phyloP scores from a whole-genome alignment of 2,329 filamentous ascomycete genomes.

The Calonectria leucothoes region DNA sequence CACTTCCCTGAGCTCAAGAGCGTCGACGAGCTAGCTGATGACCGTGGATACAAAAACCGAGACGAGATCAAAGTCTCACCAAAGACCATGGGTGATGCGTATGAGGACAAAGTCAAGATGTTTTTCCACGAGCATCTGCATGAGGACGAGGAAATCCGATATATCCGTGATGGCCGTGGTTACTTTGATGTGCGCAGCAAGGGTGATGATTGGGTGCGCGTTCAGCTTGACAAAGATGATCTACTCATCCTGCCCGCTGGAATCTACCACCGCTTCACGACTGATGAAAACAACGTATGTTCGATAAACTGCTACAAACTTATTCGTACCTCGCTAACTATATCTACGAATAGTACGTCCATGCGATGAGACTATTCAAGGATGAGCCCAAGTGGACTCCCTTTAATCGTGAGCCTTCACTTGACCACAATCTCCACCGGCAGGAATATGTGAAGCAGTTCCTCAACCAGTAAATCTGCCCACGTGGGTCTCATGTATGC shows the following conservation, averaged over 20 bases:
- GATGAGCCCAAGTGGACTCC: conserved; percentile 99
- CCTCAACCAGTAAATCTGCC: conserved; percentile 44
- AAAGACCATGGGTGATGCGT: conserved; percentile 83
- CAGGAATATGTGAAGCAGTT: conserved; percentile 77
- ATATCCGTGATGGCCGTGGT: conserved; percentile 87
- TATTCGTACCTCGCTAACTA: neutral
- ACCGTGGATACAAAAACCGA: conserved; percentile 91
- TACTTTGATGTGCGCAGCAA: conserved; percentile 93
- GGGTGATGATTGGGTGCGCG: conserved; percentile 89
- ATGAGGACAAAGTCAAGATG: conserved; percentile 92
- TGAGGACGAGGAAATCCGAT: conserved; percentile 98
- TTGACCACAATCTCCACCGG: conserved; percentile 83
- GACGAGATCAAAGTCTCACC: conserved; percentile 94
- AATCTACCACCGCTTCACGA: conserved; percentile 98
- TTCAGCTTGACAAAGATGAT: conserved; percentile 86
- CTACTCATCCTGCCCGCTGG: conserved; percentile 93
- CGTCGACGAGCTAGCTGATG: conserved; percentile 79
- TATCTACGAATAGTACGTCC: conserved; percentile 76
- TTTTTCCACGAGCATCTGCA: conserved; percentile 98
- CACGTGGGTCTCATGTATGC: conserved; percentile 29
- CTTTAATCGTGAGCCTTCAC: conserved; percentile 80
- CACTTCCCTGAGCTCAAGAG: conserved; percentile 71
- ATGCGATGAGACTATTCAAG: conserved; percentile 97
- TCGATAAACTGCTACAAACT: neutral
- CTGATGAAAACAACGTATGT: conserved; percentile 87